Base-by-base conservation (phyloP, 257 asterid species). In the Vinca minor region DNA sequence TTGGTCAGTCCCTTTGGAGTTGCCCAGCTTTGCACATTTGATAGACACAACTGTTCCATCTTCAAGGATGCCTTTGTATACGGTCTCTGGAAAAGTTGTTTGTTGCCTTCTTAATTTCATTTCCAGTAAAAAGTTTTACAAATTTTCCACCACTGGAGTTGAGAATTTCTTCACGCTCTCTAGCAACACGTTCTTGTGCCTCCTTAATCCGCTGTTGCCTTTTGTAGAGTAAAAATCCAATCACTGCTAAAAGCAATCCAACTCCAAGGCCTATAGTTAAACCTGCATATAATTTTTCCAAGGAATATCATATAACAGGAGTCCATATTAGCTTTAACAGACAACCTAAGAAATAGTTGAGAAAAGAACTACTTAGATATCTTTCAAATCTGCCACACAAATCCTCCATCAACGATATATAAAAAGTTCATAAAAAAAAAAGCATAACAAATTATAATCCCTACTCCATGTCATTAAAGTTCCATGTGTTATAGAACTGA, bases 1-100 rank as follows among this genome's bases (percentile, higher is more conserved):
- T 66, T 91, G 98, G 25, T 88, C 96, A 0, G 85, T 88, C 49
- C 96, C 83, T 57, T 91, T 91, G 5, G 94, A 18, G 73, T 86
- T 88, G 15, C 98, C 98, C 0, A 88, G 59, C 73, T 91, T 91
- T 54, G 98, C 98, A 34, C 98, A 88, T 66, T 91, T 91, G 68
- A 91, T 88, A 0, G 98, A 96, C 15, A 91, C 87, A 8, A 46
- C 42, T 0, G 89, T 88, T 14, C 89, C 95, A 35, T 88, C 95
- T 17, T 79, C 79, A 0, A 91, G 94, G 11, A 76, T 17, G 68
- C 96, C 98, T 42, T 75, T 77, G 82, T 73, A 88, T 8, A 91
- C 84, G 81, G 64, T 91, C 98, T 48, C 63, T 74, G 47, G 90
- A 78, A 66, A 91, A 91, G 85, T 76, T 77, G 68, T 81, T 81